phyloP scores from a whole-genome alignment of 2,329 filamentous ascomycete genomes.

The Chaetomium strumarium region DNA sequence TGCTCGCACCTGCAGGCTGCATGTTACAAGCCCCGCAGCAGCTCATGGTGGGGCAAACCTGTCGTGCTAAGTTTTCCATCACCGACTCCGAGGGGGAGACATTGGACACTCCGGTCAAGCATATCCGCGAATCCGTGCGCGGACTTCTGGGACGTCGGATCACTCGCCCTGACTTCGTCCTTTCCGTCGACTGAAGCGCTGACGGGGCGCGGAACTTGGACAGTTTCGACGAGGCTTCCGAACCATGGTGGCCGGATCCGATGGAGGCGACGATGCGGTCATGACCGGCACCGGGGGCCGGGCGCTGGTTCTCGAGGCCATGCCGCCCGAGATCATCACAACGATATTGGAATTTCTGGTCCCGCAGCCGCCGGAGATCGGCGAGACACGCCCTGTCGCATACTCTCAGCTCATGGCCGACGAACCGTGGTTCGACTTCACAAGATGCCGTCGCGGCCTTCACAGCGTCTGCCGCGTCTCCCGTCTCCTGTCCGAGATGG shows the following conservation, averaged over 20 bases:
- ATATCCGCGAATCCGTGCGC: too few species aligned
- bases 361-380: slow-evolving; percentile 23
- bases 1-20: too few species aligned
- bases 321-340: slow-evolving; percentile 5
- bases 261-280: not conserved
- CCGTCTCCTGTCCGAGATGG: slow-evolving; percentile 16
- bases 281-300: not conserved
- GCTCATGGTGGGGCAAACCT: too few species aligned
- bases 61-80: too few species aligned
- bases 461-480: slow-evolving; percentile 21
- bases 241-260: too few species aligned
- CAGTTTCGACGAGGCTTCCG: too few species aligned
- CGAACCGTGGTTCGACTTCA: slow-evolving; percentile 27
- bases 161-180: too few species aligned
- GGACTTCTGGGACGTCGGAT: too few species aligned
- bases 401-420: slow-evolving; percentile 24
- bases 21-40: too few species aligned
- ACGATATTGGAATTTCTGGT: slow-evolving; percentile 22
- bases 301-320: not conserved
- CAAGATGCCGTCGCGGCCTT: slow-evolving; percentile 23
- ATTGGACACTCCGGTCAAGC: too few species aligned
- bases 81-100: too few species aligned
- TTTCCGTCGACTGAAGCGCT: too few species aligned
- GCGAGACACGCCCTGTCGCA: slow-evolving; percentile 24
- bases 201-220: not conserved